phyloP scores from a whole-genome alignment of 1,284 basidiomycete genomes.

The Sanghuangporus weigelae region DNA sequence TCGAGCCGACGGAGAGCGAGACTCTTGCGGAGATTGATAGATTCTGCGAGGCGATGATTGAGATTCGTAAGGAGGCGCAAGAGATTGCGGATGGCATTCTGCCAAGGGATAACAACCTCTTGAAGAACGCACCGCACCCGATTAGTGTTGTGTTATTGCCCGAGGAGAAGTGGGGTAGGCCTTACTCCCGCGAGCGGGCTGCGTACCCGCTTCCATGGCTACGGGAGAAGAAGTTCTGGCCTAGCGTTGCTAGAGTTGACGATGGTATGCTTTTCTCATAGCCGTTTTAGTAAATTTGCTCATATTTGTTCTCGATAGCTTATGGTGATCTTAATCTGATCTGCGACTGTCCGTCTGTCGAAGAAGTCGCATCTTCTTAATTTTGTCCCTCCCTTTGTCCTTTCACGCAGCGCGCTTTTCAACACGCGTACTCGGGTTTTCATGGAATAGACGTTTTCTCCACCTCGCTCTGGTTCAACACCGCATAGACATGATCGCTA shows the following conservation, averaged over 20 bases:
- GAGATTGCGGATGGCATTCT: conserved; percentile 84
- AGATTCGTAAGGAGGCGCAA: conserved; percentile 88
- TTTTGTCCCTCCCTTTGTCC: not conserved
- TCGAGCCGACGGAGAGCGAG: conserved; percentile 95
- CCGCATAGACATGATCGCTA: conserved; percentile 2
- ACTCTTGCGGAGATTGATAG: conserved; percentile 86
- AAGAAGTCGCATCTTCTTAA: conserved; percentile 42
- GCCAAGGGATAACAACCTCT: conserved; percentile 82
- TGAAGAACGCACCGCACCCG: conserved; percentile 94
- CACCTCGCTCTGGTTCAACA: conserved; percentile 6
- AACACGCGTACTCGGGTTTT: conserved; percentile 5
- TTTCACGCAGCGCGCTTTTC: conserved; percentile 21
- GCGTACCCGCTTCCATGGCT: conserved; percentile 81
- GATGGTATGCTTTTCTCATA: conserved; percentile 57
- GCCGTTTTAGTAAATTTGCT: not conserved
- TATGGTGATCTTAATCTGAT: conserved; percentile 80
- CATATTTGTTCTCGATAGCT: conserved; percentile 36
- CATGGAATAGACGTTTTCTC: not conserved
- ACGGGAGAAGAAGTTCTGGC: conserved; percentile 90
- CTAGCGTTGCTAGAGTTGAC: conserved; percentile 83
- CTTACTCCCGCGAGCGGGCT: conserved; percentile 82
- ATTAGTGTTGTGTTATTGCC: conserved; percentile 65
- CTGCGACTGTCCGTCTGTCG: conserved; percentile 89
- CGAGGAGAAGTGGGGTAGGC: conserved; percentile 83
- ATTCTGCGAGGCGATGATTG: conserved; percentile 96